Base-by-base conservation (phyloP, 768 basidiomycete genomes). In the Leucocoprinus birnbaumii region DNA sequence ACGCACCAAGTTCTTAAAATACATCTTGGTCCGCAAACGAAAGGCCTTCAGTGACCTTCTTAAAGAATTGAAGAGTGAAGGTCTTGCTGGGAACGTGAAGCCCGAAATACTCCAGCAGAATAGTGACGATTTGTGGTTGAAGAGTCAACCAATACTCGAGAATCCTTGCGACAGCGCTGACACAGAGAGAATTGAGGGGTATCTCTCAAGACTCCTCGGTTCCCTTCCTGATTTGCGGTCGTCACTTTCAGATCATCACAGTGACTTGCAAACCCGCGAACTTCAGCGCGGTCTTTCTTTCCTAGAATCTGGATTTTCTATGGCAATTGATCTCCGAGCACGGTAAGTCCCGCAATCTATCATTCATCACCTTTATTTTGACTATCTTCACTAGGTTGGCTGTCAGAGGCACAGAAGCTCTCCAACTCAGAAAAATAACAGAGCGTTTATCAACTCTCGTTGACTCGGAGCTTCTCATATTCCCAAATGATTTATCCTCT, bases 11-110 rank as follows among this genome's bases (percentile, higher is more conserved):
- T 80, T 78, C 60, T 77, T 71, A 51, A 95, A 94, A 66, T 82
- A 85, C 19, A 70, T 98, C 9, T 74, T 89, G 38, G 80, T 82
- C 3, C 82, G 91, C 46, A 99, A 98, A 73, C 77, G 89, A 58
- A 91, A 91, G 64, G 94, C 94, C 0, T 93, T 87, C 82, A 86
- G 88, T 24, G 94, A 98, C 65, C 75, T 97, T 18, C 73, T 97
- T 58, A 96, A 94, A 68, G 93, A 94, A 64, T 73, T 97, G 51
- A 91, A 91, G 66, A 79, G 81, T 1, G 74, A 82, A 18, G 97
- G 97, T 18, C 77, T 98, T 50, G 75, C 91, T 0, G 69, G 75
- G 38, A 88, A 82, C 50, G 71, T 91, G 48, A 89, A 87, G 63
- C 80, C 91, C 1, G 87, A 89, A 21, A 65, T 86, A 22, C 75